Evolutionary conservation across 1,284 basidiomycete species (phyloP), one percentile per base, ranked within the genome.

Genomic region (Rhizopogon parksii): DNA sequence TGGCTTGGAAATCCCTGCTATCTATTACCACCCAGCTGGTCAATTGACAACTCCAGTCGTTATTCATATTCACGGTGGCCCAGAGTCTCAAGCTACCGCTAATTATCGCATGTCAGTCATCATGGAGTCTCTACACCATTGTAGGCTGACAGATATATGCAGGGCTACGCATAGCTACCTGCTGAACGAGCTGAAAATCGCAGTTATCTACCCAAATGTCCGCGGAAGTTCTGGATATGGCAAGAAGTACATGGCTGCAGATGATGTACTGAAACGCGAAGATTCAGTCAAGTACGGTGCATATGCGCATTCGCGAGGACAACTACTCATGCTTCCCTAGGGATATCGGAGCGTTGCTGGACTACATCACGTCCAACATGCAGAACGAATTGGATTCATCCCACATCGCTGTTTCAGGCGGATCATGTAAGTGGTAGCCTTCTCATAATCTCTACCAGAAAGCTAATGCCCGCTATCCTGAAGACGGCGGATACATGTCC

Each of bases 151-250:
- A 15, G 37, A 8, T 19, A 42, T 17, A 36, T 17, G 8, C 27
- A 70, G 70, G 11, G 55, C 62, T 15, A 68, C 65, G 1, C 68
- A 71, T 40, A 62, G 59, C 9, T 71, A 72, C 54, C 53, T 70
- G 27, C 40, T 70, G 17, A 70, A 69, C 45, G 69, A 70, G 43
- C 49, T 71, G 42, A 61, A 59, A 25, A 61, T 69, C 27, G 70
- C 69, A 0, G 50, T 71, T 32, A 64, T 72, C 15, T 71, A 70
- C 50, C 68, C 68, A 3, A 70, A 70, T 40, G 71, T 71, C 24
- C 63, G 68, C 40, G 71, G 68, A 39, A 71, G 70, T 47, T 62
- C 59, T 2, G 70, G 68, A 36, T 72, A 72, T 49, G 71, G 69
- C 36, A 70, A 57, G 53, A 62, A 52, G 40, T 72, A 71, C 52